Base-by-base conservation (phyloP, 2,329 filamentous ascomycete genomes). In the Pseudogymnoascus verrucosus region DNA sequence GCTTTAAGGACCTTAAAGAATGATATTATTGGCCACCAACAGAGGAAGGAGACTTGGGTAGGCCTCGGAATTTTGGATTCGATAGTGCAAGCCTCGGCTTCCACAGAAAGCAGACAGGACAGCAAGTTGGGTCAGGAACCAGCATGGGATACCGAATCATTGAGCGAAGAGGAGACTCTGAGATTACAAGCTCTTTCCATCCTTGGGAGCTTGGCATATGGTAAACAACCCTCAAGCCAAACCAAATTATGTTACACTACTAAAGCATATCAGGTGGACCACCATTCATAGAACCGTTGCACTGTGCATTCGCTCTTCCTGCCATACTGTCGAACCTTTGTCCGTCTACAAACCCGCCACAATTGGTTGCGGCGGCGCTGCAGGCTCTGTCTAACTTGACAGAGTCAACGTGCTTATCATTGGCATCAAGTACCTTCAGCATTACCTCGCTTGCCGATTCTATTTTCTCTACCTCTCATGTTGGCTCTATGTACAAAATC, bases 11-110 rank as follows among this genome's bases (percentile, higher is more conserved):
- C 81, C 44, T 78, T 99, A 31, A 98, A 96, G 79, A 95, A 96
- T 75, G 89, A 95, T 67, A 83, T 96, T 59, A 86, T 96, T 65
- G 95, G 95, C 23, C 91, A 98, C 75, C 83, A 89, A 36, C 87
- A 93, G 74, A 88, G 88, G 74, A 99, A 99, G 76, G 89, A 93
- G 76, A 77, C 85, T 64, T 93, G 88, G 80, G 82, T 97, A 42
- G 80, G 80, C 64, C 78, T 84, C 63, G 93, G 93, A 16, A 80
- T 90, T 28, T 76, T 95, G 57, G 82, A 84, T 62, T 82, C 83
- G 36, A 78, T 90, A 60, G 79, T 84, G 28, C 78, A 79, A 37
- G 74, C 75, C 63, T 28, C 59, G 19, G 71, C 69, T 61, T 71
- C 72, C 72, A 14, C 72, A 73, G 51, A 71, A 75, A 64, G 23